Base-by-base conservation (phyloP, 805 yeast species). In the Maudiozyma bulderi region DNA sequence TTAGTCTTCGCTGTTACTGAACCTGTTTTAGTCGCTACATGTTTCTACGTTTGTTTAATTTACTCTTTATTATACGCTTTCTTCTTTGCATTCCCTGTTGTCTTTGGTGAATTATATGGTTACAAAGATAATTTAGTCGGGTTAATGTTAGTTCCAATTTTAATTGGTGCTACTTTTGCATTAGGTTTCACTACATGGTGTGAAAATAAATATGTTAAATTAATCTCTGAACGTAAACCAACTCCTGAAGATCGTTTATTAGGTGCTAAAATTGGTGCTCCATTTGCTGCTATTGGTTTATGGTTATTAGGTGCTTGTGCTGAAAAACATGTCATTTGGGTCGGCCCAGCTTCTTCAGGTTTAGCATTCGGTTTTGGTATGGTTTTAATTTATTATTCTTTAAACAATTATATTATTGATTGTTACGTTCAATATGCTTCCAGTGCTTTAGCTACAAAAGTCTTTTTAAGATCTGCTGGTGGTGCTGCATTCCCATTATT, bases 11-110 rank as follows among this genome's bases (percentile, higher is more conserved):
- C 80, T 14, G 66, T 78, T 20, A 80, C 90, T 30, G 96, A 89
- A 66, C 95, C 95, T 4, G 95, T 88, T 30, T 71, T 89, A 59
- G 93, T 81, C 60, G 71, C 87, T 56, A 79, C 89, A 74, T 87
- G 95, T 66, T 77, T 79, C 57, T 89, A 87, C 67, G 91, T 89
- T 52, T 89, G 95, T 54, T 74, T 89, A 64, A 87, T 89, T 65
- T 89, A 89, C 71, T 83, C 96, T n/a, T 73, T 89, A 63, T 73
- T 89, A 46, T 89, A 89, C 61, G 96, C 95, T 10, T 89, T 89
- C 73, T 89, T 89, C 80, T 89, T 88, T 70, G 96, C 97, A 0
- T 89, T 85, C 69, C 97, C 97, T 5, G 95, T 84, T 47, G 86
- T 89, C 47, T 89, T 89, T 65, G 76, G 74, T 48, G 84, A 81